These are phyloP conservation scores for Stachybotrys echinatus DNA, from an alignment of 2,329 filamentous ascomycete genomes.

Conservation along the genomic window DNA sequence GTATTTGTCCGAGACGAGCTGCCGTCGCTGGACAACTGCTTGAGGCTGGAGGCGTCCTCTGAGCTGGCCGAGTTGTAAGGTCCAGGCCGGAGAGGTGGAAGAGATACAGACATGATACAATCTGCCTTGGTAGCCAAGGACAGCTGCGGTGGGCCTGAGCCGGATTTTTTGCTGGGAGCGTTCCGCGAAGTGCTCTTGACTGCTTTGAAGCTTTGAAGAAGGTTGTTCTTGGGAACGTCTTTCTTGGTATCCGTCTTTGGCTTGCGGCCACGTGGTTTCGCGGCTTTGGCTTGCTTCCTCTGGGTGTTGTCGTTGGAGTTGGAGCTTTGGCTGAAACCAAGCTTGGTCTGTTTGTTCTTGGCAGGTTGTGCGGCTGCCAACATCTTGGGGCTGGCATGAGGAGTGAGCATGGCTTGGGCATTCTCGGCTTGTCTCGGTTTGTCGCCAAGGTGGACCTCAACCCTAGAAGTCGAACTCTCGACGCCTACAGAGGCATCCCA, in stretches of 20 bases:
- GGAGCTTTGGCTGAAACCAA: slow-evolving; percentile 33
- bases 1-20: slow-evolving; percentile 4
- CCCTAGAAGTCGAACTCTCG: slow-evolving; percentile 34
- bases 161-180: neutral
- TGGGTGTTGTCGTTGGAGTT: slow-evolving; percentile 9
- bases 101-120: neutral
- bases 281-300: slow-evolving; percentile 11
- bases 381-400: slow-evolving; percentile 49
- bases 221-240: slow-evolving; percentile 31
- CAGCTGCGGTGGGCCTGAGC: no score
- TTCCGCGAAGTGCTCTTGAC: slow-evolving; percentile 29
- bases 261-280: slow-evolving; percentile 25
- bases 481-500: slow-evolving; percentile 41
- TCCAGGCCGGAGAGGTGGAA: slow-evolving; percentile 18
- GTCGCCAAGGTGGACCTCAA: slow-evolving; percentile 25
- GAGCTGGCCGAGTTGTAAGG: slow-evolving; percentile 5
- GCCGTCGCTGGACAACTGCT: slow-evolving; percentile 7
- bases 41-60: slow-evolving; percentile 11
- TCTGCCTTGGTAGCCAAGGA: neutral
- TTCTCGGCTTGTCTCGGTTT: slow-evolving; percentile 36
- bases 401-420: slow-evolving; percentile 50
- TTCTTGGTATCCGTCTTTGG: slow-evolving; percentile 26
- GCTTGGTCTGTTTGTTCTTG: slow-evolving; percentile 47
- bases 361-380: slow-evolving; percentile 31
- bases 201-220: slow-evolving; percentile 38